These are phyloP conservation scores for Calvatia gigantea DNA, from an alignment of 768 basidiomycete genomes.

Conservation along the genomic window DNA sequence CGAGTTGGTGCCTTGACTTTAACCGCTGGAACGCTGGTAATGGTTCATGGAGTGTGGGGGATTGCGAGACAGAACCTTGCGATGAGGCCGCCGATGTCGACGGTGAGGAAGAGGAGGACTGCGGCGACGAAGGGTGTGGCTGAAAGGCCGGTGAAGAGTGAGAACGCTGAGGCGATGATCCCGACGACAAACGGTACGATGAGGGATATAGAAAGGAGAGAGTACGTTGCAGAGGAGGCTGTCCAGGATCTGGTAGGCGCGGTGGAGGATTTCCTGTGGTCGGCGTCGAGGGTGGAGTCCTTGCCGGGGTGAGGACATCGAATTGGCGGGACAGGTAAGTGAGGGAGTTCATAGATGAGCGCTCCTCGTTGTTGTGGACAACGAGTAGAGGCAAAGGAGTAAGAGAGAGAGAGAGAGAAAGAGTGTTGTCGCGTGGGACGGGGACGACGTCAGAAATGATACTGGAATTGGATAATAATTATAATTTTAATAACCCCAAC, in stretches of 20 bases:
- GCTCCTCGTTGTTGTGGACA: neutral
- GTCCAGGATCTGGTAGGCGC: slow-evolving; percentile 28
- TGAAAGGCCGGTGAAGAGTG: slow-evolving; percentile 58
- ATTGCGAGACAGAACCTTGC: slow-evolving; percentile 21
- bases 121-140: slow-evolving; percentile 11
- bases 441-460: slow-evolving; percentile 1
- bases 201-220: slow-evolving; percentile 39
- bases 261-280: slow-evolving; percentile 33
- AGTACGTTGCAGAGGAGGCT: slow-evolving; percentile 58
- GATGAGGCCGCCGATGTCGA: slow-evolving; percentile 22
- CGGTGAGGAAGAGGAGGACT: slow-evolving; percentile 13
- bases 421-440: slow-evolving; percentile 1
- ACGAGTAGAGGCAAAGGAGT: neutral
- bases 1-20: slow-evolving; percentile 36
- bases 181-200: neutral
- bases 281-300: slow-evolving; percentile 57
- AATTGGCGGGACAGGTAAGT: slow-evolving; percentile 78
- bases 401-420: neutral
- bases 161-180: slow-evolving; percentile 45
- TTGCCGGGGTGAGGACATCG: slow-evolving; percentile 65
- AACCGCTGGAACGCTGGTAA: slow-evolving; percentile 17
- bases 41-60: slow-evolving; percentile 23
- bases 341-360: slow-evolving; percentile 72
- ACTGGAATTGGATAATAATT: neutral
- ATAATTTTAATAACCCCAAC: slow-evolving; percentile 1